Evolutionary conservation across 352 stramenopile species (phyloP).

Genomic region (Globisporangium sylvaticum): DNA sequence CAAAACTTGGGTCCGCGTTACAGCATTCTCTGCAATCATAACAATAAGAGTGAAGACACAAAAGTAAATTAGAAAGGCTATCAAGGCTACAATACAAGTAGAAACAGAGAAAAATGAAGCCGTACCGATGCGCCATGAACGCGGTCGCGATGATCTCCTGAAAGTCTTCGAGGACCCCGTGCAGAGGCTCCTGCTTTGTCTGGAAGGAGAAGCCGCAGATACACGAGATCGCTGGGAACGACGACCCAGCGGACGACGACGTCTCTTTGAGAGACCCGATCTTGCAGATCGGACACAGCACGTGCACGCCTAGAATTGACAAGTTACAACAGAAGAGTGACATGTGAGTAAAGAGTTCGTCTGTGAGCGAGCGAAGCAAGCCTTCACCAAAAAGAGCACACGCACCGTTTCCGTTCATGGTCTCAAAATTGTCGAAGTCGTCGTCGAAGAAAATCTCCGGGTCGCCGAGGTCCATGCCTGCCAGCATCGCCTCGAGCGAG

Average conservation of each 20-base stretch:
- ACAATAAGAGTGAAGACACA: background rate
- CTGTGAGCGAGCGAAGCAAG: background rate
- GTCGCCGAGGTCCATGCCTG: conserved; percentile 48
- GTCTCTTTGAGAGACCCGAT: conserved; percentile 28
- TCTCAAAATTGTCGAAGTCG: background rate
- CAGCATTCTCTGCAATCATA: conserved; percentile 34
- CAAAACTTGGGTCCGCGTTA: conserved; percentile 43
- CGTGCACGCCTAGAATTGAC: conserved; percentile 15
- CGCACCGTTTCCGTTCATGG: conserved; percentile 11
- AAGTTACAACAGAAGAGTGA: background rate
- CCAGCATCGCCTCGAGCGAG: conserved; percentile 67
- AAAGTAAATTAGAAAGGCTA: background rate
- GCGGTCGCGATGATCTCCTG: conserved; percentile 51
- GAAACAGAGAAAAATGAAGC: background rate
- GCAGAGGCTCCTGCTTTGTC: conserved; percentile 40
- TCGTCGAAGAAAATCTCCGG: conserved; percentile 15
- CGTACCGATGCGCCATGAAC: conserved; percentile 58
- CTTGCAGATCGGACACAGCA: conserved; percentile 59
- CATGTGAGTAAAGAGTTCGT: background rate
- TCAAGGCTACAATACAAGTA: background rate
- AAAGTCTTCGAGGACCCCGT: conserved; percentile 56
- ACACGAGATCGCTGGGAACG: conserved; percentile 31
- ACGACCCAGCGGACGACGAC: too few species aligned
- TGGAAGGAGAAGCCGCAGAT: conserved; percentile 51
- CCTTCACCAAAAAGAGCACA: background rate